Evolutionary conservation across 495 filamentous ascomycete species (phyloP).

Genomic region (Penicillium manginii): DNA sequence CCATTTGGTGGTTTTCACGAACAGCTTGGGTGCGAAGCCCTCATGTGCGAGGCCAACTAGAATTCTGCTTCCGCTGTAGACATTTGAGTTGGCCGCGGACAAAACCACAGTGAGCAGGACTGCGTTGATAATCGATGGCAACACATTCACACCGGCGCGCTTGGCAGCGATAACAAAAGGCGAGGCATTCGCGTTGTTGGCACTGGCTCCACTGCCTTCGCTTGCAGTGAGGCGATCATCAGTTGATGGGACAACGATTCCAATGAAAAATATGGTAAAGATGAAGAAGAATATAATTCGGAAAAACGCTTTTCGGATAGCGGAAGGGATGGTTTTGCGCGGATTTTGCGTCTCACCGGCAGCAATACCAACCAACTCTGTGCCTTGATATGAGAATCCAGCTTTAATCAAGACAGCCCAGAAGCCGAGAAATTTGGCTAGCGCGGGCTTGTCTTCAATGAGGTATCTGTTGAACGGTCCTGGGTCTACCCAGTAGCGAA

Average conservation of each 20-base stretch:
- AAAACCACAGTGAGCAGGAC: constrained; percentile 64
- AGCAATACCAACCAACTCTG: constrained; percentile 66
- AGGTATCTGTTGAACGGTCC: constrained; percentile 63
- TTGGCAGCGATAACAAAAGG: constrained; percentile 61
- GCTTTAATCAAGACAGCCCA: constrained; percentile 50
- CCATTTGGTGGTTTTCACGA: constrained; percentile 36
- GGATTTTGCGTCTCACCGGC: constrained; percentile 70
- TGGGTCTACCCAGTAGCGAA: constrained; percentile 63
- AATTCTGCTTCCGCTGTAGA: constrained; percentile 66
- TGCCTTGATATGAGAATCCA: constrained; percentile 66
- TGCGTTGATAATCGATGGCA: constrained; percentile 72
- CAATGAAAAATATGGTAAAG: constrained; percentile 66
- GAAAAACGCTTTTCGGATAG: constrained; percentile 68
- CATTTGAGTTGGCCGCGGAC: constrained; percentile 69
- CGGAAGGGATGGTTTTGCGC: constrained; percentile 59
- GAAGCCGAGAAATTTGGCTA: constrained; percentile 42
- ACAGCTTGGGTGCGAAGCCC: constrained; percentile 52
- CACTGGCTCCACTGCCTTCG: constrained; percentile 46
- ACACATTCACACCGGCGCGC: constrained; percentile 58
- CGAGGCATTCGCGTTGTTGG: constrained; percentile 43
- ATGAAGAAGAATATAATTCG: constrained; percentile 71
- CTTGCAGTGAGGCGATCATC: constrained; percentile 19
- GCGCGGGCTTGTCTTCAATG: constrained; percentile 58
- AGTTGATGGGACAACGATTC: constrained; percentile 59
- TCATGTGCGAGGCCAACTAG: constrained; percentile 57